phyloP scores from a whole-genome alignment of 176 grass and related monocot species.

The Oryza rufipogon region DNA sequence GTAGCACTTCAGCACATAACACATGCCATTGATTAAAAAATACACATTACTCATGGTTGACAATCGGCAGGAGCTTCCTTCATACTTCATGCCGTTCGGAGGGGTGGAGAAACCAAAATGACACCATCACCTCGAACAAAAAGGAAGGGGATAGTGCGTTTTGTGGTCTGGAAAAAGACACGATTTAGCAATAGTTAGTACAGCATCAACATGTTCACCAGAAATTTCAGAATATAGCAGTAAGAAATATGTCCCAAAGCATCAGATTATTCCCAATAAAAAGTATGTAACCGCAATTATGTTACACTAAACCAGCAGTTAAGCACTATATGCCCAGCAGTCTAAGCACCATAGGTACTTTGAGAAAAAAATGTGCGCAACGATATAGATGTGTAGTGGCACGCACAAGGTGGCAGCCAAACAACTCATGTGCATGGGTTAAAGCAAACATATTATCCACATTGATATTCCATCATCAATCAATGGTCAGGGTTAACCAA shows the following conservation, averaged over 20 bases:
- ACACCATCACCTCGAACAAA: slow-evolving; percentile 98
- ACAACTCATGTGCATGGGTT: neutral
- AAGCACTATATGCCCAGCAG: neutral
- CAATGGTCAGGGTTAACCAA: neutral
- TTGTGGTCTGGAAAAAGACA: slow-evolving; percentile 68
- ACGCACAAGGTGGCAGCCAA: neutral
- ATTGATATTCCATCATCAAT: neutral
- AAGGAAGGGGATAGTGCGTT: slow-evolving; percentile 84
- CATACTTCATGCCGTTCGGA: slow-evolving; percentile 72
- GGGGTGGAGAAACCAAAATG: slow-evolving; percentile 90
- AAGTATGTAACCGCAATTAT: neutral
- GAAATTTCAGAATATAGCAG: neutral
- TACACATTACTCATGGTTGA: neutral
- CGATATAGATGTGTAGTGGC: neutral
- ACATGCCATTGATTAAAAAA: slow-evolving; percentile 11
- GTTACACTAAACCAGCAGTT: neutral
- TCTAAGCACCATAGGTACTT: neutral
- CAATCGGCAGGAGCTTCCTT: neutral
- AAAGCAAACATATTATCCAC: neutral
- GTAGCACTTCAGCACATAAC: neutral
- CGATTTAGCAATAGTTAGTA: slow-evolving; percentile 10
- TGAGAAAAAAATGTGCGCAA: neutral
- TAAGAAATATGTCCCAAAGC: neutral
- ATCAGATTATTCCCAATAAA: neutral
- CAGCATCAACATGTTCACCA: neutral